Conservation (phyloP, 805 yeast genomes). For the Clavispora fructus region DNA sequence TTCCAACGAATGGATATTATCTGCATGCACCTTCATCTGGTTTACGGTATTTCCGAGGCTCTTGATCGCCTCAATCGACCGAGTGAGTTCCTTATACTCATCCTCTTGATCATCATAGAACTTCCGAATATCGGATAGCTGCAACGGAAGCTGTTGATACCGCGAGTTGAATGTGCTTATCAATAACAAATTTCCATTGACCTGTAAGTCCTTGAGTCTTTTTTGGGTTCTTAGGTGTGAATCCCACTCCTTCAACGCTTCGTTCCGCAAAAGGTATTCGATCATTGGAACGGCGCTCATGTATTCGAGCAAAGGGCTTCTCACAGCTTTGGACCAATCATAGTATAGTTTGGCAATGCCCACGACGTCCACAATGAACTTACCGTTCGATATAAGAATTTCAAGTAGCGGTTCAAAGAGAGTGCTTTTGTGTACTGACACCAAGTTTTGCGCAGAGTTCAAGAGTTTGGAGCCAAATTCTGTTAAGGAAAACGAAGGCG, state of each 20-base stretch:
- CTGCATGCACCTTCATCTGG: constrained; percentile 55
- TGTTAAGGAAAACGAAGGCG: constrained; percentile 6
- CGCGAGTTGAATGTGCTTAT: constrained; percentile 41
- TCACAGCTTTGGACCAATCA: constrained; percentile 60
- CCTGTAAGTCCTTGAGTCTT: constrained; percentile 41
- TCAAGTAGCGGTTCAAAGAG: constrained; percentile 55
- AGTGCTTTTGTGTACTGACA: constrained; percentile 48
- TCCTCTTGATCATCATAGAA: constrained; percentile 36
- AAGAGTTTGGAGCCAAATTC: constrained; percentile 45
- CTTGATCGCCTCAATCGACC: constrained; percentile 52
- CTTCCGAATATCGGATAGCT: constrained; percentile 54
- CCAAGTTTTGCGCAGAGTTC: constrained; percentile 49
- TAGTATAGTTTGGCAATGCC: constrained; percentile 56
- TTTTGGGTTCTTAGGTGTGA: constrained; percentile 47
- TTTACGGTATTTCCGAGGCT: constrained; percentile 56
- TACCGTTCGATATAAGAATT: constrained; percentile 58
- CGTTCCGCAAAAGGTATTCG: constrained; percentile 49
- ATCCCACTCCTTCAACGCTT: constrained; percentile 53
- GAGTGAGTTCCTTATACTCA: constrained; percentile 47
- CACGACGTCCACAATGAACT: constrained; percentile 47
- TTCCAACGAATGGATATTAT: constrained; percentile 50
- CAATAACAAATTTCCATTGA: constrained; percentile 35
- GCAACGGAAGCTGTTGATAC: constrained; percentile 52
- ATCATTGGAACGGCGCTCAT: constrained; percentile 59
- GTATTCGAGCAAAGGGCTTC: constrained; percentile 49